These are phyloP conservation scores for Colletotrichum coccodes DNA, from an alignment of 2,329 filamentous ascomycete species.

Conservation along the genomic window DNA sequence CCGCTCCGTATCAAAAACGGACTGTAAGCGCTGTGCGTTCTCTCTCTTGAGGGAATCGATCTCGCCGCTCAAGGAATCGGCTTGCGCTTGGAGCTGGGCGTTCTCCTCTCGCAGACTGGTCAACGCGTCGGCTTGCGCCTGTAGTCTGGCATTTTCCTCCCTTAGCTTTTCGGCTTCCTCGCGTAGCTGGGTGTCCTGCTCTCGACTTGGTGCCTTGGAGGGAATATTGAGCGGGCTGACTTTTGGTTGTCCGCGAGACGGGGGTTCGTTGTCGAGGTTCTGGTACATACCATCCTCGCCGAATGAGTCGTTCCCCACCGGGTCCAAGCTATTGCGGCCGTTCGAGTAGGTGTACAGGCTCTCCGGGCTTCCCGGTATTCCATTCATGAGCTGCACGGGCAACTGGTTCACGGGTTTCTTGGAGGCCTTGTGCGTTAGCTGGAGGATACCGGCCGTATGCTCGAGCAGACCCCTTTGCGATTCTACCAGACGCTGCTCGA, in stretches of 20 bases:
- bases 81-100: constrained; percentile 42
- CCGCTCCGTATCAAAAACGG: constrained; percentile 70
- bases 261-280: constrained; percentile 49
- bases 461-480: constrained; percentile 82
- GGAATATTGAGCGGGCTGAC: constrained; percentile 66
- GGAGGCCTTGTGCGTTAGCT: constrained; percentile 86
- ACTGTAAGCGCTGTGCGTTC: constrained; percentile 52
- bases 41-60: constrained; percentile 48
- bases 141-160: constrained; percentile 56
- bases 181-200: constrained; percentile 61
- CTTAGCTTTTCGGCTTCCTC: constrained; percentile 58
- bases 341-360: constrained; percentile 78
- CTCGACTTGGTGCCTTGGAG: constrained; percentile 65
- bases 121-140: constrained; percentile 44
- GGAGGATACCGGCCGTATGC: constrained; percentile 92
- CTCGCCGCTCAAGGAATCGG: constrained; percentile 46
- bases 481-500: constrained; percentile 81
- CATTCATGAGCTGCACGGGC: constrained; percentile 53
- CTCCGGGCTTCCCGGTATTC: constrained; percentile 79
- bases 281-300: constrained; percentile 84
- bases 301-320: constrained; percentile 69
- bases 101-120: constrained; percentile 43
- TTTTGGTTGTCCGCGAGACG: constrained; percentile 45
- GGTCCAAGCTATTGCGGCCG: constrained; percentile 67
- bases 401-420: constrained; percentile 58